Percentiles rank a stretch among this genome's conserved stretches.
These are phyloP conservation scores for Sistotremastrum niveocremeum DNA, from an alignment of 768 basidiomycete species.

Conservation along the genomic window DNA sequence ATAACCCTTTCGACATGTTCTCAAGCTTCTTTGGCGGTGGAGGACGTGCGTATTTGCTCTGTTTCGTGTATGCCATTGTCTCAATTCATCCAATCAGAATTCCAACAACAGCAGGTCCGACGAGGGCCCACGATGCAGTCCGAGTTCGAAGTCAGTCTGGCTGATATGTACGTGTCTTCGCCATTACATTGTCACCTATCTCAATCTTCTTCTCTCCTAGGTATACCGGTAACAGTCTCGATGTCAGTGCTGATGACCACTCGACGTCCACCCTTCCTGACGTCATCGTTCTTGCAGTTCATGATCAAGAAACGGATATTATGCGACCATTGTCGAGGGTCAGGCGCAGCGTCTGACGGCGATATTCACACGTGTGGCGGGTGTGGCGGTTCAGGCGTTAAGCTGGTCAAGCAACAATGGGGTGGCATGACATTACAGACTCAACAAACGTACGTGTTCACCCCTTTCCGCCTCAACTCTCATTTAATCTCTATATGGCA, in stretches of 20 bases:
- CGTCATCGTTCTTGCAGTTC: slow-evolving; percentile 41
- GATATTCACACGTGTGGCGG: slow-evolving; percentile 80
- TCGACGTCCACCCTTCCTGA: not conserved
- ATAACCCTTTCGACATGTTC: slow-evolving; percentile 94
- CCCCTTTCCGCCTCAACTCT: not conserved
- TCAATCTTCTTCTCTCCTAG: slow-evolving; percentile 20
- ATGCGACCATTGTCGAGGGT: slow-evolving; percentile 94
- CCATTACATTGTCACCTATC: not conserved
- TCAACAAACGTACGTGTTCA: slow-evolving; percentile 51
- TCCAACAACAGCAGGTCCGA: slow-evolving; percentile 45
- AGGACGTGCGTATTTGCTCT: slow-evolving; percentile 37
- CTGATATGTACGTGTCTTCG: slow-evolving; percentile 52
- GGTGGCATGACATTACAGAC: slow-evolving; percentile 93
- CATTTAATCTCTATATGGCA: slow-evolving; percentile 13
- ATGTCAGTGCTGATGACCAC: slow-evolving; percentile 32
- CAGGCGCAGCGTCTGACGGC: slow-evolving; percentile 79
- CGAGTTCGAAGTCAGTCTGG: slow-evolving; percentile 75
- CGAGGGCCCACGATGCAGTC: slow-evolving; percentile 63
- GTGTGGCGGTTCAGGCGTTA: slow-evolving; percentile 78
- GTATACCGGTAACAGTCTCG: slow-evolving; percentile 77
- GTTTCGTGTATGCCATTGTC: not conserved
- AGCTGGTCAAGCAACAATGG: slow-evolving; percentile 83
- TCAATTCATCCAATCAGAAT: slow-evolving; percentile 18
- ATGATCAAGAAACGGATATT: slow-evolving; percentile 84
- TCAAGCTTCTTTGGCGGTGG: slow-evolving; percentile 74